Conservation (phyloP, 176 grass and related monocot genomes). For the Lolium perenne region DNA sequence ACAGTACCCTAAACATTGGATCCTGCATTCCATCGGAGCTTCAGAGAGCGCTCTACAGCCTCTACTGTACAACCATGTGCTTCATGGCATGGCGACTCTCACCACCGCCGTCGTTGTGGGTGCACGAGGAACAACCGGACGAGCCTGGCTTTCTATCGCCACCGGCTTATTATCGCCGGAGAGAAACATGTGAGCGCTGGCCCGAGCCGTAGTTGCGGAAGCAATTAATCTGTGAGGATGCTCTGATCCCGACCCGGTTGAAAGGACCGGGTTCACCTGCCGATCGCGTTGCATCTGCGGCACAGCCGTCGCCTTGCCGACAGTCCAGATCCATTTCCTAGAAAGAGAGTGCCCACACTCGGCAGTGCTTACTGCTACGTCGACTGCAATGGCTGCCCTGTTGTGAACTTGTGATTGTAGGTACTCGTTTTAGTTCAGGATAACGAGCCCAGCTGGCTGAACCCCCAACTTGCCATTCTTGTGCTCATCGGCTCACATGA, state of each 20-base stretch:
- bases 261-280: neutral
- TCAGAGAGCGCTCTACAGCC: neutral
- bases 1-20: neutral
- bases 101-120: no score
- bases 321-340: neutral
- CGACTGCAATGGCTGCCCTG: neutral
- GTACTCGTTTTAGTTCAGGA: neutral
- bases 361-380: neutral
- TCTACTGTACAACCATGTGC: neutral
- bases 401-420: neutral
- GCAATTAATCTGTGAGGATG: neutral
- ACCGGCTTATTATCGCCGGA: neutral
- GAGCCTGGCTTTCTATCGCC: neutral
- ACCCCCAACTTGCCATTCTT: neutral
- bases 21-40: neutral
- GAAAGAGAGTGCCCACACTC: neutral
- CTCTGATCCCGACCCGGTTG: neutral
- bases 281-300: neutral
- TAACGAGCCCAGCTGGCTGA: neutral
- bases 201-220: neutral
- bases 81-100: neutral
- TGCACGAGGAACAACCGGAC: neutral
- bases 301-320: constrained; percentile 2
- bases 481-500: neutral
- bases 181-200: neutral